Conservation (phyloP, 2,329 filamentous ascomycete genomes). For the Colletotrichum brevisporum region DNA sequence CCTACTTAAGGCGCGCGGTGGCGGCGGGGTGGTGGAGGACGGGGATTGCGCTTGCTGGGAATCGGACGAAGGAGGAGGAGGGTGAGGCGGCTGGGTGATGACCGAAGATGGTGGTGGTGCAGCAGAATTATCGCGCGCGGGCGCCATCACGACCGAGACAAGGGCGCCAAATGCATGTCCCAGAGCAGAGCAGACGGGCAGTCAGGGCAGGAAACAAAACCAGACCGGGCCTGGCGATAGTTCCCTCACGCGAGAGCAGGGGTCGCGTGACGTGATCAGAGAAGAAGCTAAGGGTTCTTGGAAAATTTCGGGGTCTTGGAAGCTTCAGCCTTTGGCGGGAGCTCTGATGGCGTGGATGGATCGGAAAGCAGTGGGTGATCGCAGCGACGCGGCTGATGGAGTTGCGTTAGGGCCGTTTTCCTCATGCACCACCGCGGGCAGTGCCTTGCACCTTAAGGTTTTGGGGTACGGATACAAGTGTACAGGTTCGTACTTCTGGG, state of each 20-base stretch:
- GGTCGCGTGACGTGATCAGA: slow-evolving; percentile 47
- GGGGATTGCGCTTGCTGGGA: slow-evolving; percentile 26
- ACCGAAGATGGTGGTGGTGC: slow-evolving; percentile 20
- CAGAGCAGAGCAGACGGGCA: neutral
- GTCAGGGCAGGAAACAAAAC: neutral
- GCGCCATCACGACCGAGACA: slow-evolving; percentile 38
- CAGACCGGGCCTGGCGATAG: neutral
- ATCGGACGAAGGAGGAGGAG: slow-evolving; percentile 20
- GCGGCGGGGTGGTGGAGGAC: slow-evolving; percentile 19
- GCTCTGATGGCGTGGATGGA: neutral
- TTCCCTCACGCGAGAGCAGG: slow-evolving; percentile 35
- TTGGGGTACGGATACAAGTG: too few relatives aligned
- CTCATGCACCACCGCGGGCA: slow-evolving; percentile 19
- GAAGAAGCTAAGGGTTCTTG: slow-evolving; percentile 18
- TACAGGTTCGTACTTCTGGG: too few relatives aligned
- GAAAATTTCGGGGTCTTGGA: slow-evolving; percentile 3
- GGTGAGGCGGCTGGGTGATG: neutral
- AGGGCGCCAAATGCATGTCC: slow-evolving; percentile 18
- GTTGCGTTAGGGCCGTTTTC: slow-evolving; percentile 26
- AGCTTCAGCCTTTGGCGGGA: slow-evolving; percentile 6
- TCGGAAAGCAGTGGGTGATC: slow-evolving; percentile 11
- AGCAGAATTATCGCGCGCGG: slow-evolving; percentile 24
- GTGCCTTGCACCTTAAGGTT: slow-evolving; percentile 11
- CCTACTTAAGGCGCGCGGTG: slow-evolving; percentile 32
- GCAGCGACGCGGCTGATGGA: slow-evolving; percentile 20